These are phyloP conservation scores for Zostera marina DNA, from an alignment of 116 monocot species.

Conservation along the genomic window DNA sequence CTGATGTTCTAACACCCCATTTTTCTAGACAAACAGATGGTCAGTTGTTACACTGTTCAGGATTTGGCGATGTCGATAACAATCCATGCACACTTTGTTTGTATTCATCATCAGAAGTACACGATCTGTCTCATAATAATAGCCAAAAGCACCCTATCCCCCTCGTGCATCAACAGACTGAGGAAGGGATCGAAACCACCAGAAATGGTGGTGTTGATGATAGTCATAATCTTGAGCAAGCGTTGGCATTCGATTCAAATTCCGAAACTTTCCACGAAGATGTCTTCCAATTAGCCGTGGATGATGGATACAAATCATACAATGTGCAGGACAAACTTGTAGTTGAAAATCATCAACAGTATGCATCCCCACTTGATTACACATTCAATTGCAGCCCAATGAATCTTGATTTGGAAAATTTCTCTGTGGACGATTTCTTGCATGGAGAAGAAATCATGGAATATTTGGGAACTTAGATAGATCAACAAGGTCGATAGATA, in stretches of 20 bases:
- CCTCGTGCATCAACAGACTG: slow-evolving; percentile 10
- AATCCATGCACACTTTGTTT: slow-evolving; percentile 13
- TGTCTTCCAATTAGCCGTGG: slow-evolving; percentile 23
- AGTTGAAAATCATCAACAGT: slow-evolving; percentile 7
- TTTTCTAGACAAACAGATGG: slow-evolving; percentile 12
- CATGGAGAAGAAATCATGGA: slow-evolving; percentile 57
- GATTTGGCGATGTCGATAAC: slow-evolving; percentile 9
- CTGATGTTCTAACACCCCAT: slow-evolving; percentile 7
- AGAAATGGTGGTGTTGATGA: slow-evolving; percentile 13
- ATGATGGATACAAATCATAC: slow-evolving; percentile 31
- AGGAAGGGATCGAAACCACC: slow-evolving; percentile 12
- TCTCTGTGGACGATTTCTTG: slow-evolving; percentile 24
- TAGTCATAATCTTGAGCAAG: slow-evolving; percentile 21
- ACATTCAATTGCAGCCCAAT: slow-evolving; percentile 19
- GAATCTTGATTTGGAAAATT: slow-evolving; percentile 10
- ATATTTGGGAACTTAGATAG: slow-evolving; percentile 60
- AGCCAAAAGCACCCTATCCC: slow-evolving; percentile 12
- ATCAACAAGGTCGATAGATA: neutral
- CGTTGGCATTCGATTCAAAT: slow-evolving; percentile 15
- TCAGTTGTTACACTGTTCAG: slow-evolving; percentile 17
- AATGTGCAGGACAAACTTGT: slow-evolving; percentile 35
- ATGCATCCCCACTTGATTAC: slow-evolving; percentile 23
- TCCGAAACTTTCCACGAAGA: slow-evolving; percentile 10
- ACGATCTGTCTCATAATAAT: slow-evolving; percentile 16
- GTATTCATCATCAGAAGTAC: slow-evolving; percentile 15